Evolutionary conservation across 495 filamentous ascomycete species (phyloP), one percentile per base, ranked within the genome.

Genomic region (Sporormia fimetaria): DNA sequence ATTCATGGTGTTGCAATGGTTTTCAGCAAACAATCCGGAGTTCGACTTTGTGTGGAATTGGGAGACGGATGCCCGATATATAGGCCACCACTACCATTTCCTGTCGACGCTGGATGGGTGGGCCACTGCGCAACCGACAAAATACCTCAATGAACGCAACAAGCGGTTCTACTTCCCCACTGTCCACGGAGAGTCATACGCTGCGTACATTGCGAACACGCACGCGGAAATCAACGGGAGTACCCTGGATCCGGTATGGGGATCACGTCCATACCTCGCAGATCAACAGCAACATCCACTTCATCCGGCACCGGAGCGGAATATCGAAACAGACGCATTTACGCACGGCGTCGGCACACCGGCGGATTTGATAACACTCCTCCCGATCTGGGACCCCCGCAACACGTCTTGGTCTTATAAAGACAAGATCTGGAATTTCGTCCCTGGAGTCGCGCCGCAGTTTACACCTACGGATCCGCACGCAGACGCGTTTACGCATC

Each of bases 21-120:
- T 86, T 51, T 73, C 75, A 32, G 67, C 76, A 41, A 65, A 75
- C 18, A 70, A 80, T 43, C 79, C 78, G 0, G 72, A 83, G 42
- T 86, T 81, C 42, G 78, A 81, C 37, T 81, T 68, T 51, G 68
- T 81, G 38, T 86, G 80, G 81, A 83, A 85, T 54, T 76, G 78
- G 67, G 80, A 84, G 48, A 69, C 80, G 55, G 80, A 86, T 52
- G 70, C 70, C n/a, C 71, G 82, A 15, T 72, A 75, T 40, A 80
- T 73, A 0, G 80, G 80, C 6, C 74, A 86, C 44, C 67, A 74
- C 56, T 84, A 84, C 55, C 72, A 83, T 48, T 67, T 83, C 33
- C 61, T 85, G 12, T 71, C 76, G 45, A 71, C 69, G 37, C 48
- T 83, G 9, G 50, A 60, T 8, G 47, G 67, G 2, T 86, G 83